Evolutionary conservation across 179 eudicot species (phyloP).

Genomic region (Vitellaria paradoxa): DNA sequence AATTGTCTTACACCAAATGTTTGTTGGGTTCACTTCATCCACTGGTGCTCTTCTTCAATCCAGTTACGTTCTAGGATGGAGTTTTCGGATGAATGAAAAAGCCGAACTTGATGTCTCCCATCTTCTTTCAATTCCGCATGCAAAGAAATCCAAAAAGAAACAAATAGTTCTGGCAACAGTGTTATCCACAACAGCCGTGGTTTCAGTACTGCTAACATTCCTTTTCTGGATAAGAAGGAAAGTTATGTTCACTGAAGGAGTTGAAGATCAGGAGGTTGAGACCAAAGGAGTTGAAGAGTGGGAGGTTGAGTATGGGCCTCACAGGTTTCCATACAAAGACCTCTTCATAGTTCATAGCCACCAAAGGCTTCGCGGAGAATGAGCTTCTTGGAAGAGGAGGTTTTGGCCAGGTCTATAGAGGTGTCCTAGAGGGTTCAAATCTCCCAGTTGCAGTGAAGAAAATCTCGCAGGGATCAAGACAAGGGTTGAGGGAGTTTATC

Average conservation of each 20-base stretch:
- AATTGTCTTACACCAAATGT: constrained; percentile 19
- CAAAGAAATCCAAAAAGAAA: constrained; percentile 6
- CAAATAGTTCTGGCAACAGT: constrained; percentile 19
- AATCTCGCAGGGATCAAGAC: constrained; percentile 32
- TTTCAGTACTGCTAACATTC: neutral
- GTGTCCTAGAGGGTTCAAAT: neutral
- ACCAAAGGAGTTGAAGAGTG: constrained; percentile 39
- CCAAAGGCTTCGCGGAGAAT: constrained; percentile 30
- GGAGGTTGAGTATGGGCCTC: constrained; percentile 36
- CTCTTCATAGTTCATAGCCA: constrained; percentile 31
- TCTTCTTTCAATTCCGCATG: constrained; percentile 21
- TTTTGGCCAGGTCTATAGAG: constrained; percentile 18
- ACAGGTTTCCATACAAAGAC: constrained; percentile 34
- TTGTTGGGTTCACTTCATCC: constrained; percentile 31
- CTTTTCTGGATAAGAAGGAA: constrained; percentile 14
- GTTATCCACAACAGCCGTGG: constrained; percentile 8
- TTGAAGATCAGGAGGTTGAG: no score
- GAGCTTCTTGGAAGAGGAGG: constrained; percentile 31
- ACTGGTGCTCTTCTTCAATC: constrained; percentile 16
- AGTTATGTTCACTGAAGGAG: constrained; percentile 29
- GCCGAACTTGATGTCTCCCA: constrained; percentile 20
- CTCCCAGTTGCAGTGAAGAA: constrained; percentile 33
- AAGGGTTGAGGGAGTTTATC: constrained; percentile 38
- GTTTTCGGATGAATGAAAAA: constrained; percentile 24
- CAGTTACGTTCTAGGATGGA: constrained; percentile 38